phyloP scores from a whole-genome alignment of 805 yeast species.

The Hanseniaspora pseudoguilliermondii region DNA sequence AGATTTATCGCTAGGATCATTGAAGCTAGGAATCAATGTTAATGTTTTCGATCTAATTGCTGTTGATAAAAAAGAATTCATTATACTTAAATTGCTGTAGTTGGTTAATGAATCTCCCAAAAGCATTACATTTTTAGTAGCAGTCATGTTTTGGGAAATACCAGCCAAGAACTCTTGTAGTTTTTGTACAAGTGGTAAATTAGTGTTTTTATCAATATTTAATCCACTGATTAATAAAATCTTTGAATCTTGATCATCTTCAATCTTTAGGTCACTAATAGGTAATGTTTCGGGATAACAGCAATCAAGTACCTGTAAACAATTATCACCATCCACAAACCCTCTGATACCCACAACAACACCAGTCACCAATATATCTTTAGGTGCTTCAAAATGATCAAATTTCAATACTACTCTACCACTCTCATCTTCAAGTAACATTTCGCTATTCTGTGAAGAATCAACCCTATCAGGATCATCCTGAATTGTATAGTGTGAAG shows the following conservation, averaged over 20 bases:
- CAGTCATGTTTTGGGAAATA: slow-evolving; percentile 62
- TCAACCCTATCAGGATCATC: slow-evolving; percentile 16
- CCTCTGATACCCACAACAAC: slow-evolving; percentile 79
- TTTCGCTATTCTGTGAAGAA: slow-evolving; percentile 43
- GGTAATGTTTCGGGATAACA: slow-evolving; percentile 59
- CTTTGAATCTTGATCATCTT: slow-evolving; percentile 28
- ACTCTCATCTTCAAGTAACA: slow-evolving; percentile 82
- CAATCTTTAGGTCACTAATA: slow-evolving; percentile 23
- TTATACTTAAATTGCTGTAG: slow-evolving; percentile 42
- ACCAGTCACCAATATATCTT: slow-evolving; percentile 71
- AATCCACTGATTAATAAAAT: slow-evolving; percentile 73
- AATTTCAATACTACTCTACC: slow-evolving; percentile 73
- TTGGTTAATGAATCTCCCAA: slow-evolving; percentile 23
- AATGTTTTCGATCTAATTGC: slow-evolving; percentile 51
- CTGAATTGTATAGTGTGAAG: slow-evolving; percentile 30
- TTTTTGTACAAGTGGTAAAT: slow-evolving; percentile 39
- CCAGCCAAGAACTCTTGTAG: slow-evolving; percentile 64
- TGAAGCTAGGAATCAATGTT: slow-evolving; percentile 68
- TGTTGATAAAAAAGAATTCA: slow-evolving; percentile 49
- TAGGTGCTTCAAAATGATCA: slow-evolving; percentile 37
- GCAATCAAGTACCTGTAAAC: slow-evolving; percentile 72
- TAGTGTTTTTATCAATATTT: slow-evolving; percentile 36
- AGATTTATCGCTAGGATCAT: slow-evolving; percentile 74
- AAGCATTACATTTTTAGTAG: slow-evolving; percentile 34
- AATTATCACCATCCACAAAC: slow-evolving; percentile 69